Evolutionary conservation across 179 eudicot species (phyloP), one percentile per base, ranked within the genome.

Genomic region (Drosera spatulata): DNA sequence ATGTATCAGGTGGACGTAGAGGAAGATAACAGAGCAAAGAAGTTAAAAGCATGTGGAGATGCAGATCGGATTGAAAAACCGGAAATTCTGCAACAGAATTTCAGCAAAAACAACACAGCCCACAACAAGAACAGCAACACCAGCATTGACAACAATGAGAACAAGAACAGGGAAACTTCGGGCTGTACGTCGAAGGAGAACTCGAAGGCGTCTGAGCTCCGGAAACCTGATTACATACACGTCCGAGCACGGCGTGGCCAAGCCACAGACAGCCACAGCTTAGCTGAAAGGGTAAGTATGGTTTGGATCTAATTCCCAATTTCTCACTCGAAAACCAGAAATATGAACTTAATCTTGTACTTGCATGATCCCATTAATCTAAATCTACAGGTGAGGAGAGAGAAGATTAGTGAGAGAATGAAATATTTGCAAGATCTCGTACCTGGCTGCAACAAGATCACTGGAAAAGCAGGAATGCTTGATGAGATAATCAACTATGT

Each of bases 221-320:
- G 79, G 55, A 85, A 91, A 66, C 75, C 71, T 10, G 98, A 91
- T 71, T 91, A 88, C 69, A 86, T 91, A 62, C 98, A 91, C 60
- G 98, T 91, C 43, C 77, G 98, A 38, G 98, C 96, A 42, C 91
- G 96, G 43, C 95, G 95, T 39, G 98, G 98, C 59, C 98, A 91
- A 67, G 99, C 99, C 64, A 93, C 99, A 51, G 99, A 93, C 66
- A 93, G 96, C 84, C 99, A 93, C 63, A 93, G 98, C 80, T 75
- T 91, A 73, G 95, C 98, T 37, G 98, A 91, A 79, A 80, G 98
- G 69, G 96, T 88, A 68, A 61, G 95, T 75, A 49, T 40, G 8
- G 5, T 8, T 10, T 11, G 12, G 39, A 41, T 50, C n/a, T 3
- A 46, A 1, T 50, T 8, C 13, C 10, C 53, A 50, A 4, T 50